A percentile compares a stretch with the other conserved stretches of the same genome.
Conservation (phyloP, 2,329 filamentous ascomycete species). For the Pseudodiploospora longispora region DNA sequence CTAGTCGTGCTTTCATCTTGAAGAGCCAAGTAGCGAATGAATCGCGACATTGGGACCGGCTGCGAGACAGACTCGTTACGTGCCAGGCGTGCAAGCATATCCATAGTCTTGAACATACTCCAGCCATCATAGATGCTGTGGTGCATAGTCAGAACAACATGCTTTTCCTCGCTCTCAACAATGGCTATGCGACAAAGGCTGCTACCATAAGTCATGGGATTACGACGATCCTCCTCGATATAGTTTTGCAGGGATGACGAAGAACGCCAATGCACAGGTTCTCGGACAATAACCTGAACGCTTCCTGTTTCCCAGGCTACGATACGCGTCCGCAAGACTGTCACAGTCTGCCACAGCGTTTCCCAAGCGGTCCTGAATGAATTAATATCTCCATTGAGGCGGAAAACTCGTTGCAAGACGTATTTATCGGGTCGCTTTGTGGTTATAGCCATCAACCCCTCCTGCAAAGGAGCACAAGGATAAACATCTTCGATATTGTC, state of each 20-base stretch:
- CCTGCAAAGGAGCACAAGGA: slow-evolving; percentile 2
- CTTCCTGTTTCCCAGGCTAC: background rate
- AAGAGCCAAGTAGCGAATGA: background rate
- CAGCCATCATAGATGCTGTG: slow-evolving; percentile 4
- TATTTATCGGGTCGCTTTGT: slow-evolving; percentile 1
- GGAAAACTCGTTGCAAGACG: slow-evolving; percentile 3
- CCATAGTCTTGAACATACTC: background rate
- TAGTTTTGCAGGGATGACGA: background rate
- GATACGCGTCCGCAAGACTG: slow-evolving; percentile 7
- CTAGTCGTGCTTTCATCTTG: background rate
- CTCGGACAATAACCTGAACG: slow-evolving; percentile 3
- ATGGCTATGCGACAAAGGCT: background rate
- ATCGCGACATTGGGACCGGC: background rate
- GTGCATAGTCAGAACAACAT: slow-evolving; percentile 1
- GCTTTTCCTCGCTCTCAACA: background rate
- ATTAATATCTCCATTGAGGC: background rate
- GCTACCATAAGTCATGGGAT: slow-evolving; percentile 1
- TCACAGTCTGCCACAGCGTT: background rate
- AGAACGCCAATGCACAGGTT: background rate
- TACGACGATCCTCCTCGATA: background rate
- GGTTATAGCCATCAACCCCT: slow-evolving; percentile 2
- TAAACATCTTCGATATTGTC: slow-evolving; percentile 5
- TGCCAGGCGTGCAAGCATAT: background rate
- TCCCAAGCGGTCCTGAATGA: slow-evolving; percentile 1
- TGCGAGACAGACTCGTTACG: background rate